These are phyloP conservation scores for Lactifluus hygrophoroides DNA, from an alignment of 768 basidiomycete species.

Conservation along the genomic window DNA sequence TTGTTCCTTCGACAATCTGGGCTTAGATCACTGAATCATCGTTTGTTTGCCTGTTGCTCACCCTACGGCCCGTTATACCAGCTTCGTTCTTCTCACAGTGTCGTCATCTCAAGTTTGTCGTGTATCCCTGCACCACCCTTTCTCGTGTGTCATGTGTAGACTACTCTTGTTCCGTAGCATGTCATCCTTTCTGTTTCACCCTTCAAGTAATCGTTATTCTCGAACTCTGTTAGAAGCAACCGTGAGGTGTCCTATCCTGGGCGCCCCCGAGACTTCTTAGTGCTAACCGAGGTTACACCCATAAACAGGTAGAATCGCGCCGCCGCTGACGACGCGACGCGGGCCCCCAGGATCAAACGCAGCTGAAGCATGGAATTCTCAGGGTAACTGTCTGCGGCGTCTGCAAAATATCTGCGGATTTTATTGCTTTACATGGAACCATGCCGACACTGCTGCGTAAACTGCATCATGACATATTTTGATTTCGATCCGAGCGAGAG, in stretches of 20 bases:
- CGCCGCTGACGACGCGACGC: neutral
- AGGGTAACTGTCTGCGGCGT: constrained; percentile 4
- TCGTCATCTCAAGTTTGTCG: constrained; percentile 6
- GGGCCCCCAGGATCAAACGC: constrained; percentile 10
- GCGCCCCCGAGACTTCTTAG: constrained; percentile 2
- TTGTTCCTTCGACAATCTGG: constrained; percentile 4
- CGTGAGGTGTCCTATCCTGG: neutral
- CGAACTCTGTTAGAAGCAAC: constrained; percentile 5
- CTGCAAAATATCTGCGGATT: neutral
- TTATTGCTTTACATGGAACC: constrained; percentile 2
- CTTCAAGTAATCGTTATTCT: constrained; percentile 14
- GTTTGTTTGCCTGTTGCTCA: neutral
- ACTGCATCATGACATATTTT: constrained; percentile 16
- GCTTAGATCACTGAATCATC: neutral
- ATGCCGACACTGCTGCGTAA: constrained; percentile 10
- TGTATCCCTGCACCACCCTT: constrained; percentile 7
- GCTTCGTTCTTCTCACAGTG: constrained; percentile 7
- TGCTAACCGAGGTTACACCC: constrained; percentile 3
- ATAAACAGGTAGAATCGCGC: neutral
- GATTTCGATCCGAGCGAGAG: constrained; percentile 6
- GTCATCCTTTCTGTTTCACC: constrained; percentile 5
- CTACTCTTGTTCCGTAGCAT: constrained; percentile 10
- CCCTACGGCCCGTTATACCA: constrained; percentile 2
- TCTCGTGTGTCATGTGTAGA: constrained; percentile 14
- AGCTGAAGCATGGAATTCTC: constrained; percentile 10